Conservation (phyloP, 352 stramenopile species). For the Phytophthora macrochlamydospora region DNA sequence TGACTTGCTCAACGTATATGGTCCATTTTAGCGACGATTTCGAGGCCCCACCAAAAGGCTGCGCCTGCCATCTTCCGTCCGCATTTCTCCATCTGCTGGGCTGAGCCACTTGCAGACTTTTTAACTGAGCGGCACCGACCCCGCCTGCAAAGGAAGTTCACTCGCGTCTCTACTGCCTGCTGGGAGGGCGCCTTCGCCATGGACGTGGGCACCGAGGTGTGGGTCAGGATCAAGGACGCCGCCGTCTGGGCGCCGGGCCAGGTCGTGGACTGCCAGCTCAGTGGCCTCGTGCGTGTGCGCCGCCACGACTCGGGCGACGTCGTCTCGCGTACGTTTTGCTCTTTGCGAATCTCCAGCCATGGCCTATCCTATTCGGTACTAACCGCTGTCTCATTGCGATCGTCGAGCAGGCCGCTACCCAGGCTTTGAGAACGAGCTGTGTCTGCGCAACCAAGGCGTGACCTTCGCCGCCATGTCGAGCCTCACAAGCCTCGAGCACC, state of each 20-base stretch:
- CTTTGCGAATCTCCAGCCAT: slow-evolving; percentile 9
- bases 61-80: slow-evolving; percentile 16
- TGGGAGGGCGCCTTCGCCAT: slow-evolving; percentile 37
- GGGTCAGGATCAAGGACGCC: slow-evolving; percentile 64
- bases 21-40: too few relatives aligned
- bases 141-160: slow-evolving; percentile 10
- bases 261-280: slow-evolving; percentile 71
- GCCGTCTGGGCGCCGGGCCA: slow-evolving; percentile 70
- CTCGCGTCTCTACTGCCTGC: background rate
- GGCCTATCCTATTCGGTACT: slow-evolving; percentile 9
- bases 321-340: slow-evolving; percentile 44
- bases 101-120: slow-evolving; percentile 18
- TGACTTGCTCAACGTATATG: too few relatives aligned
- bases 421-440: slow-evolving; percentile 49
- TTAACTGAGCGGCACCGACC: slow-evolving; percentile 2
- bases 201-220: slow-evolving; percentile 86
- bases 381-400: background rate
- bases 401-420: slow-evolving; percentile 35
- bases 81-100: slow-evolving; percentile 10
- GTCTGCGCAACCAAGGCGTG: slow-evolving; percentile 67
- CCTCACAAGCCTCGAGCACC: slow-evolving; percentile 80
- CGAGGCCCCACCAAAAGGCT: background rate
- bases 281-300: slow-evolving; percentile 49
- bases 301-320: slow-evolving; percentile 43
- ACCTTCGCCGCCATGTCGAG: slow-evolving; percentile 63